Conservation (phyloP, 495 filamentous ascomycete genomes). For the Xylaria nigripes region DNA sequence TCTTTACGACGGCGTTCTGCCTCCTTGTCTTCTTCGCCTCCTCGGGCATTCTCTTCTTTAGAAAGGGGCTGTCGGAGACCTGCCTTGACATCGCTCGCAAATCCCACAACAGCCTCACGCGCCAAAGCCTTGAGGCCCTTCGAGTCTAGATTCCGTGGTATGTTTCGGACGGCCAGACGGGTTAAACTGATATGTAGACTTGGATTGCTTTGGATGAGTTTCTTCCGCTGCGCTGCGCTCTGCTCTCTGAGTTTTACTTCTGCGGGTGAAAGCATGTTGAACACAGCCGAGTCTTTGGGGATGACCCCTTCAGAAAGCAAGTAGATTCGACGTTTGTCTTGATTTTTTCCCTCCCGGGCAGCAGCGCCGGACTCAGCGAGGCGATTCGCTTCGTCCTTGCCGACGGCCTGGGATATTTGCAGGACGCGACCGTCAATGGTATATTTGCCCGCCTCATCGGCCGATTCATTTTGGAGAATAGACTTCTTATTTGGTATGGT, state of each 20-base stretch:
- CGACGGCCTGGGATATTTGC: conserved; percentile 75
- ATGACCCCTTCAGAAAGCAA: conserved; percentile 84
- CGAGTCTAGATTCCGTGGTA: conserved; percentile 73
- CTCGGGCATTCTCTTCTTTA: conserved; percentile 74
- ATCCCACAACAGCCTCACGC: conserved; percentile 81
- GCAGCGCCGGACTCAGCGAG: conserved; percentile 61
- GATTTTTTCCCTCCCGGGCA: conserved; percentile 58
- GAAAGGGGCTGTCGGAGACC: conserved; percentile 66
- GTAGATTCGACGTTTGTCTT: conserved; percentile 88
- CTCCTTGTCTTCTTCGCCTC: conserved; percentile 67
- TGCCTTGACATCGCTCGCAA: conserved; percentile 79
- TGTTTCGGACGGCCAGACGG: conserved; percentile 87
- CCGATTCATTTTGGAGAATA: conserved; percentile 70
- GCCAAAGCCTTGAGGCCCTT: conserved; percentile 90
- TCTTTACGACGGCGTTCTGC: conserved; percentile 68
- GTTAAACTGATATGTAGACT: conserved; percentile 83
- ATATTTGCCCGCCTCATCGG: conserved; percentile 72
- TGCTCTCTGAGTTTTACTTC: conserved; percentile 85
- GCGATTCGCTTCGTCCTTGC: conserved; percentile 63
- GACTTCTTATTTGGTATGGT: conserved; percentile 54
- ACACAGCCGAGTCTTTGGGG: conserved; percentile 59
- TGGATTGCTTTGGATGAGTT: conserved; percentile 82
- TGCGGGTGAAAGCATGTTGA: conserved; percentile 62
- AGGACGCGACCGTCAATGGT: conserved; percentile 84
- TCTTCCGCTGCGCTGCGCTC: conserved; percentile 79